These are phyloP conservation scores for Leccinellum rugosiceps DNA, from an alignment of 768 basidiomycete species.

Conservation along the genomic window DNA sequence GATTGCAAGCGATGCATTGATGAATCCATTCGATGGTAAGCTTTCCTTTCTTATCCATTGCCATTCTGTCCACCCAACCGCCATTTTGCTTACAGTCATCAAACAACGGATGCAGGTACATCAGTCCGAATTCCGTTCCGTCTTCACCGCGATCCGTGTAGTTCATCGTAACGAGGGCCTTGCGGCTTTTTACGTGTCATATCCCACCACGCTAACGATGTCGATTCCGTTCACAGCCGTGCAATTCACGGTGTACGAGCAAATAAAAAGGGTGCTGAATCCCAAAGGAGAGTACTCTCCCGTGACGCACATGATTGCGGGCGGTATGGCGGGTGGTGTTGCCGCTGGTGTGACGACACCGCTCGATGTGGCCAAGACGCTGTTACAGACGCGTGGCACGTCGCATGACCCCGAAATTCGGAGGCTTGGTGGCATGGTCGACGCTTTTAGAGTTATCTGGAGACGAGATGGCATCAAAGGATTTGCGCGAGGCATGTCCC, in stretches of 20 bases:
- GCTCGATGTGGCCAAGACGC: constrained; percentile 95
- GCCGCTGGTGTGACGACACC: constrained; percentile 97
- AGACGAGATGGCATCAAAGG: constrained; percentile 80
- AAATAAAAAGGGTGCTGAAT: constrained; percentile 82
- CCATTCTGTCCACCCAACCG: constrained; percentile 8
- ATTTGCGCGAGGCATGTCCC: constrained; percentile 83
- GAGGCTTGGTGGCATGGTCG: constrained; percentile 75
- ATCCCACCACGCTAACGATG: constrained; percentile 96
- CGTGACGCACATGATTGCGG: constrained; percentile 86
- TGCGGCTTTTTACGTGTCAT: constrained; percentile 94
- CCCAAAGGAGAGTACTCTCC: constrained; percentile 88
- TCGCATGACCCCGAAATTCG: constrained; percentile 84
- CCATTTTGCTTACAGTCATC: constrained; percentile 64
- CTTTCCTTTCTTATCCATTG: constrained; percentile 6
- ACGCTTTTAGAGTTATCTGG: constrained; percentile 90
- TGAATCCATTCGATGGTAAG: constrained; percentile 99
- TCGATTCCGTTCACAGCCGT: constrained; percentile 98
- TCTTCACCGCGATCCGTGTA: constrained; percentile 77
- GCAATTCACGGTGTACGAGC: constrained; percentile 96
- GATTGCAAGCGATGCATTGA: constrained; percentile 92
- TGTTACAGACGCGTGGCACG: constrained; percentile 93
- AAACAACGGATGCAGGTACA: constrained; percentile 99
- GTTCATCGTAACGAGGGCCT: constrained; percentile 87
- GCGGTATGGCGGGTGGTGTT: constrained; percentile 88
- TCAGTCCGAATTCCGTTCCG: constrained; percentile 86